A percentile compares a stretch with the other conserved stretches of the same genome.
Conservation (phyloP, 2,329 filamentous ascomycete species). For the Talaromyces sp. region DNA sequence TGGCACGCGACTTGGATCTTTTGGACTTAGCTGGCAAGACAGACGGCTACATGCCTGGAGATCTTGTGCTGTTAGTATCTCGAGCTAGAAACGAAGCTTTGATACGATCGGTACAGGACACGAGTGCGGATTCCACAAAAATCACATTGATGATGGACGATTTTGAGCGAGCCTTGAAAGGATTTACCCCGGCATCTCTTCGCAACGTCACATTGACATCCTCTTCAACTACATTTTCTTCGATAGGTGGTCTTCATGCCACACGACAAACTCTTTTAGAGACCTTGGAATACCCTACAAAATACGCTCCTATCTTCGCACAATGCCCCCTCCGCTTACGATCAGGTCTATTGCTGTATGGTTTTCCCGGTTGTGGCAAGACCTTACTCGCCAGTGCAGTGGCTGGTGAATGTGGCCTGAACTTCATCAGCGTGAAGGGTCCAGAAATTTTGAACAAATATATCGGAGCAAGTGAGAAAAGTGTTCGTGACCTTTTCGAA, state of each 20-base stretch:
- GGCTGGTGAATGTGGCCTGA: conserved; percentile 95
- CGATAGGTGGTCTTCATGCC: conserved; percentile 81
- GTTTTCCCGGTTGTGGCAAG: conserved; percentile 94
- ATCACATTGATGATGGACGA: conserved; percentile 69
- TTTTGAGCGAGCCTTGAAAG: conserved; percentile 79
- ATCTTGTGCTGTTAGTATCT: conserved; percentile 79
- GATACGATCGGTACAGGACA: conserved; percentile 70
- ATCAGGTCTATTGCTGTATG: conserved; percentile 88
- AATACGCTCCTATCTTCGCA: conserved; percentile 95
- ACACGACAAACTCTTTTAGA: conserved; percentile 91
- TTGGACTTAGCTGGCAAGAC: conserved; percentile 90
- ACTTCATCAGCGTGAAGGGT: conserved; percentile 97
- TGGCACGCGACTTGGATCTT: conserved; percentile 78
- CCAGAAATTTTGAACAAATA: conserved; percentile 99
- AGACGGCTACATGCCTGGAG: conserved; percentile 97
- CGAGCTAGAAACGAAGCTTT: conserved; percentile 88
- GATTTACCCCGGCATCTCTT: conserved; percentile 91
- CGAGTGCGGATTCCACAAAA: conserved; percentile 48
- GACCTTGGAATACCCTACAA: conserved; percentile 94
- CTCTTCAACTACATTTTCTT: conserved; percentile 86
- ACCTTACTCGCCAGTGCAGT: conserved; percentile 93
- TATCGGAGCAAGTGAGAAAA: conserved; percentile 96
- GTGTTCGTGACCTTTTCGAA: conserved; percentile 90
- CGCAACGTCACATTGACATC: conserved; percentile 92
- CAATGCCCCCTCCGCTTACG: conserved; percentile 92